Conservation (phyloP, 441 rosid species). For the Populus tomentosa region DNA sequence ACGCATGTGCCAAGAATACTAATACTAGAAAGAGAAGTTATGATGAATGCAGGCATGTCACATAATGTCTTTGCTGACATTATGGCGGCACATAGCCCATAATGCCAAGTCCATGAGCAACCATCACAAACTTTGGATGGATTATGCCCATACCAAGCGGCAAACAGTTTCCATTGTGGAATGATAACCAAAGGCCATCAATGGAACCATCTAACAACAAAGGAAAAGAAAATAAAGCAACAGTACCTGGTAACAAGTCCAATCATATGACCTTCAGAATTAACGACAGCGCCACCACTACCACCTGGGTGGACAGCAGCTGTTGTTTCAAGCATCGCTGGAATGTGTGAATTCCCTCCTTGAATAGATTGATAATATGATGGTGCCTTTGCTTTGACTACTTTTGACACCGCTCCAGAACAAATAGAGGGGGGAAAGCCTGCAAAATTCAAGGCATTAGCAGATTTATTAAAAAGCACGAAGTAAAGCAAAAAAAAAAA, state of each 20-base stretch:
- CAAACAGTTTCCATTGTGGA: neutral
- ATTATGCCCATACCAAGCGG: neutral
- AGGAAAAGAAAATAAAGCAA: neutral
- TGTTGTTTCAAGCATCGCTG: constrained; percentile 95
- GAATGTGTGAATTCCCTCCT: constrained; percentile 31
- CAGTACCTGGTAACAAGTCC: constrained; percentile 91
- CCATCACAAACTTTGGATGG: neutral
- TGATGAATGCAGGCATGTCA: neutral
- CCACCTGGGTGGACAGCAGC: constrained; percentile 97
- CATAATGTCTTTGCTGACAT: neutral
- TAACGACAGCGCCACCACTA: constrained; percentile 91
- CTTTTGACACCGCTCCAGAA: constrained; percentile 80
- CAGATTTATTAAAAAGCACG: neutral
- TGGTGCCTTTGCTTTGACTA: constrained; percentile 53
- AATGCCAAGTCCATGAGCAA: neutral
- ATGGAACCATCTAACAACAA: neutral
- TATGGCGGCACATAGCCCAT: neutral
- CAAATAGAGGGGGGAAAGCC: constrained; percentile 80
- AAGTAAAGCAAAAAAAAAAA: neutral
- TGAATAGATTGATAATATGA: constrained; percentile 24
- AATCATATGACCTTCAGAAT: constrained; percentile 72
- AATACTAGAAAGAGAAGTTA: neutral
- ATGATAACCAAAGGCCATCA: neutral
- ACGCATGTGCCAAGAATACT: neutral
- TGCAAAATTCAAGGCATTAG: constrained; percentile 23